Percentiles rank a stretch among this genome's conserved stretches.
Evolutionary conservation across 805 yeast species (phyloP).

Genomic region (Saturnispora hagleri): DNA sequence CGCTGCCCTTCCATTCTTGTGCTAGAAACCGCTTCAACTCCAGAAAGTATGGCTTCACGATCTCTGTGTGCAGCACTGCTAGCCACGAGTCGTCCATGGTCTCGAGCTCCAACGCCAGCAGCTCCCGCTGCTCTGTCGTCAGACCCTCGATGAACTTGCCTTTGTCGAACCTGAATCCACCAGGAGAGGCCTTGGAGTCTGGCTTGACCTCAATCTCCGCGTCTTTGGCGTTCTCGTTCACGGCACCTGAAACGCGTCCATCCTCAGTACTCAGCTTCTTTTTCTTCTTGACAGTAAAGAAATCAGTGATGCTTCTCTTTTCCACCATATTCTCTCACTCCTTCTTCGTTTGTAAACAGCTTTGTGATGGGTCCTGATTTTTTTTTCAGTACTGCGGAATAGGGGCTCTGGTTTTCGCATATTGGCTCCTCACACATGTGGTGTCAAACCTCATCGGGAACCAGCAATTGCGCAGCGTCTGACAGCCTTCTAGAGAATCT

Average conservation of each 20-base stretch:
- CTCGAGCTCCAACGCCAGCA: slow-evolving; percentile 58
- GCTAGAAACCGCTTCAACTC: slow-evolving; percentile 55
- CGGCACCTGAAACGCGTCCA: background rate
- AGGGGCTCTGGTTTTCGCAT: background rate
- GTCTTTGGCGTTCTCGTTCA: background rate
- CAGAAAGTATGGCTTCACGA: slow-evolving; percentile 79
- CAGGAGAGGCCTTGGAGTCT: background rate
- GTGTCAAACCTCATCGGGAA: background rate
- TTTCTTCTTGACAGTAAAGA: slow-evolving; percentile 11
- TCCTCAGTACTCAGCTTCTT: slow-evolving; percentile 1
- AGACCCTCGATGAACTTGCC: slow-evolving; percentile 41
- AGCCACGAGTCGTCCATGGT: slow-evolving; percentile 79
- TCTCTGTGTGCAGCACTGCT: slow-evolving; percentile 51
- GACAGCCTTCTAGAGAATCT: background rate
- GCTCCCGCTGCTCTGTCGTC: slow-evolving; percentile 36
- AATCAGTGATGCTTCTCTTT: slow-evolving; percentile 14
- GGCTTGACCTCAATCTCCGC: background rate
- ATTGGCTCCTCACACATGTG: background rate
- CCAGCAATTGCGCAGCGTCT: background rate
- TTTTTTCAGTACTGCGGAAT: background rate
- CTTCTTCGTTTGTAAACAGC: background rate
- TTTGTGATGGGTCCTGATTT: background rate
- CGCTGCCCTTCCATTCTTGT: slow-evolving; percentile 32
- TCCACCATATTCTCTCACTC: background rate
- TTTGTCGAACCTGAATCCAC: slow-evolving; percentile 34